A percentile compares a stretch with the other conserved stretches of the same genome.
phyloP scores from a whole-genome alignment of 2,329 filamentous ascomycete species.

The Ophiocordyceps australis region DNA sequence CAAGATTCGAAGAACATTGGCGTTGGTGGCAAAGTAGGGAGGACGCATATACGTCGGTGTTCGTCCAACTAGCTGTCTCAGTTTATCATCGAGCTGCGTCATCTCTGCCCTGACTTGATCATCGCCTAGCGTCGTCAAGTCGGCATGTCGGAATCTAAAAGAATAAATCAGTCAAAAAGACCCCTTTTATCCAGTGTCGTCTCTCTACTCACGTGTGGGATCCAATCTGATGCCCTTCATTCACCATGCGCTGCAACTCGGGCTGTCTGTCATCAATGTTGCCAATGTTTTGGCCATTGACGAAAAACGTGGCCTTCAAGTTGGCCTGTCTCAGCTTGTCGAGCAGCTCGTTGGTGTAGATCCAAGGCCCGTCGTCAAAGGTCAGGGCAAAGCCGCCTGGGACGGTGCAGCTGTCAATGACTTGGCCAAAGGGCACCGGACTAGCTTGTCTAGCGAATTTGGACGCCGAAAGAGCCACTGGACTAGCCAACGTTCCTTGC shows the following conservation, averaged over 20 bases:
- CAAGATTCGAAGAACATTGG: conserved; percentile 9
- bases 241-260: conserved; percentile 18
- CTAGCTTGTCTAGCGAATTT: too few relatives aligned
- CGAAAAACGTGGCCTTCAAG: conserved; percentile 12
- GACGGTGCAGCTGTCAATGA: conserved; percentile 7
- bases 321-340: conserved; percentile 7
- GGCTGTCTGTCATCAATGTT: conserved; percentile 3
- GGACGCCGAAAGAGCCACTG: too few relatives aligned
- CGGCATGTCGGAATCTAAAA: conserved; percentile 12
- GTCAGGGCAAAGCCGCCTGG: conserved; percentile 14
- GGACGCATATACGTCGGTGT: conserved; percentile 16
- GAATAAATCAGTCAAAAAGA: not conserved
- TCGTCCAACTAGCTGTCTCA: conserved; percentile 11
- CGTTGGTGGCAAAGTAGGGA: conserved; percentile 17
- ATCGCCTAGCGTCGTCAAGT: conserved; percentile 11
- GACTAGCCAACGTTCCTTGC: too few relatives aligned
- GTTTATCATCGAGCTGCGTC: conserved; percentile 12
- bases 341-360: conserved; percentile 15
- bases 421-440: conserved; percentile 3
- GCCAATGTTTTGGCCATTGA: conserved; percentile 6
- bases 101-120: conserved; percentile 11
- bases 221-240: conserved; percentile 34
- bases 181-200: conserved; percentile 4
- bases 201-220: conserved; percentile 18
- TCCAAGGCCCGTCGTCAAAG: conserved; percentile 19